Evolutionary conservation across 805 yeast species (phyloP).

Genomic region (Candida xiaguanensis): DNA sequence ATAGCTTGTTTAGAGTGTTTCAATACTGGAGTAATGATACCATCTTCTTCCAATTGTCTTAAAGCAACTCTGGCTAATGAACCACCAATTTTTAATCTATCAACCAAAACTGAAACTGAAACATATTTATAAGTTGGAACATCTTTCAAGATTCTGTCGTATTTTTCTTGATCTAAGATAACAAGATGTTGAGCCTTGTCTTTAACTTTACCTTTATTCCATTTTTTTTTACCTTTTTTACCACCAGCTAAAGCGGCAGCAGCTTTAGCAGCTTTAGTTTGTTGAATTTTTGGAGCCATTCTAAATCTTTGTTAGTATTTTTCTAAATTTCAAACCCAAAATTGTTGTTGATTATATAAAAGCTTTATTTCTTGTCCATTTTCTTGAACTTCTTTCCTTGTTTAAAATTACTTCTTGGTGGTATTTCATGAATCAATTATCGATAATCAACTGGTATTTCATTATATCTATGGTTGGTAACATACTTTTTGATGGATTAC

Average conservation of each 20-base stretch:
- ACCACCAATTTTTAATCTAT: constrained; percentile 99
- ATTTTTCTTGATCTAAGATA: constrained; percentile 95
- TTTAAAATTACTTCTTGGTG: no score
- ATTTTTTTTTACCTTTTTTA: constrained; percentile 99
- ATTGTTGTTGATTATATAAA: no score
- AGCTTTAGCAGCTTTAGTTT: constrained; percentile 99
- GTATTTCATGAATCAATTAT: no score
- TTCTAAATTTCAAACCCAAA: not conserved
- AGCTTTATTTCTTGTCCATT: no score
- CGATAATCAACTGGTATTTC: not conserved
- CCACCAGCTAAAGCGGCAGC: constrained; percentile 99
- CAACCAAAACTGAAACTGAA: constrained; percentile 96
- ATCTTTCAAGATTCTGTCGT: constrained; percentile 99
- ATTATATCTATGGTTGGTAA: not conserved
- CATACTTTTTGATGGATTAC: constrained; percentile 11
- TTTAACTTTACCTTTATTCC: constrained; percentile 99
- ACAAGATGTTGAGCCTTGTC: constrained; percentile 99
- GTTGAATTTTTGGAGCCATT: constrained; percentile 99
- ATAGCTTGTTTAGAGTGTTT: constrained; percentile 96
- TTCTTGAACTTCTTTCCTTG: no score
- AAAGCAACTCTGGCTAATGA: constrained; percentile 98
- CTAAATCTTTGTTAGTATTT: constrained; percentile 32
- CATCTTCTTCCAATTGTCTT: constrained; percentile 90
- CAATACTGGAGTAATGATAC: constrained; percentile 90
- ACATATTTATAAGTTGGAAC: constrained; percentile 98